Conservation (phyloP, 2,329 filamentous ascomycete species). For the Aspergillus brunneoviolaceus region DNA sequence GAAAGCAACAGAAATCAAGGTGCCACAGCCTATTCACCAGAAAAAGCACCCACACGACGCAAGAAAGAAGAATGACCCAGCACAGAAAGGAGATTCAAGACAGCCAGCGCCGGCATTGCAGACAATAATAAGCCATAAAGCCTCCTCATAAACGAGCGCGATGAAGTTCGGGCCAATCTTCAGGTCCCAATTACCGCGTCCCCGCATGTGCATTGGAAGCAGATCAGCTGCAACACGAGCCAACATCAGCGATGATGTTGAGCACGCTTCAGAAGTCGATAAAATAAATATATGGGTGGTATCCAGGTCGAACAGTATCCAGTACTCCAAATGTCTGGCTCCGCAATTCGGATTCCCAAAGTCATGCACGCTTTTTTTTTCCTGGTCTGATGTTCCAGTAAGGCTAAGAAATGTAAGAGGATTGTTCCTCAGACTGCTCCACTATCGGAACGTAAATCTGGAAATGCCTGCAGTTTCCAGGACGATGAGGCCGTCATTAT, state of each 20-base stretch:
- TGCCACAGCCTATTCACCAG: constrained; percentile 21
- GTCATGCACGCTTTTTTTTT: constrained; percentile 17
- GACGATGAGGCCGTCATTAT: constrained; percentile 9
- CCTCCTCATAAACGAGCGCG: constrained; percentile 30
- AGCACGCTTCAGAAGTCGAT: constrained; percentile 11
- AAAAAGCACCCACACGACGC: constrained; percentile 10
- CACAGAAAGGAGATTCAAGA: constrained; percentile 18
- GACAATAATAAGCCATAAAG: constrained; percentile 24
- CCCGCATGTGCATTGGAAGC: constrained; percentile 6
- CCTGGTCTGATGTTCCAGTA: constrained; percentile 18
- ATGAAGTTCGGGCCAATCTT: constrained; percentile 18
- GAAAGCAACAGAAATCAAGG: constrained; percentile 16
- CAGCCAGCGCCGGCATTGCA: constrained; percentile 21
- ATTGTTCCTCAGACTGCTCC: constrained; percentile 14
- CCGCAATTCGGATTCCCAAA: constrained; percentile 17
- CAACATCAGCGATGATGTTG: constrained; percentile 14
- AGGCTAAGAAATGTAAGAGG: constrained; percentile 14
- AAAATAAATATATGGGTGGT: constrained; percentile 16
- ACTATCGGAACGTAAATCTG: constrained; percentile 12
- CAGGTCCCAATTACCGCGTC: constrained; percentile 17
- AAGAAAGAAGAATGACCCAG: constrained; percentile 2
- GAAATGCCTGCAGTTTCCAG: constrained; percentile 8
- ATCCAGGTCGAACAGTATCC: constrained; percentile 23
- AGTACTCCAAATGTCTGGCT: constrained; percentile 18
- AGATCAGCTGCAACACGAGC: constrained; percentile 14